phyloP scores from a whole-genome alignment of 805 yeast species.

The Hanseniaspora pseudoguilliermondii region DNA sequence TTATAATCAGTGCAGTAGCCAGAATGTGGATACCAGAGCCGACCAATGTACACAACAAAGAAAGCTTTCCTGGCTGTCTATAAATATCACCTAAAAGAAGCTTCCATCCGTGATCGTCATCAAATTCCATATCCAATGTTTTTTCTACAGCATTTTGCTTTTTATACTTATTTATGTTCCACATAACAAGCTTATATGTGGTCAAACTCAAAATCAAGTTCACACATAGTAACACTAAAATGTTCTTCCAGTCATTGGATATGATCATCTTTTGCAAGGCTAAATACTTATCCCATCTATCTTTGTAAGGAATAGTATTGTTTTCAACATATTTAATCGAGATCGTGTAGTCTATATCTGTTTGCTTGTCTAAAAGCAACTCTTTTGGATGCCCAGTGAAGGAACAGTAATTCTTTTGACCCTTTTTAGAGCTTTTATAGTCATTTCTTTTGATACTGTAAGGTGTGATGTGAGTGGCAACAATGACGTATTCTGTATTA shows the following conservation, averaged over 20 bases:
- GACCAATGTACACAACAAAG: conserved; percentile 63
- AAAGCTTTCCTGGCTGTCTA: conserved; percentile 60
- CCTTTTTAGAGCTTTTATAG: background rate
- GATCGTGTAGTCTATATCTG: conserved; percentile 67
- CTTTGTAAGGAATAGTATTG: conserved; percentile 72
- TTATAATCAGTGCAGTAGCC: conserved; percentile 59
- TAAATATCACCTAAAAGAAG: conserved; percentile 90
- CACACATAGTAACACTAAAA: conserved; percentile 70
- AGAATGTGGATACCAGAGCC: conserved; percentile 84
- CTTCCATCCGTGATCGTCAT: conserved; percentile 96
- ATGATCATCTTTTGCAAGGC: conserved; percentile 85
- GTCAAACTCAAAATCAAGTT: conserved; percentile 65
- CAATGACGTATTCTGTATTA: conserved; percentile 64
- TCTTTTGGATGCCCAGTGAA: conserved; percentile 31
- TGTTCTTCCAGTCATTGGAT: conserved; percentile 89
- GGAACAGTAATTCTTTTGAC: conserved; percentile 26
- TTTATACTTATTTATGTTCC: conserved; percentile 78
- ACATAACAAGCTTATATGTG: conserved; percentile 66
- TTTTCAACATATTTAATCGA: conserved; percentile 62
- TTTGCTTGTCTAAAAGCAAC: conserved; percentile 38
- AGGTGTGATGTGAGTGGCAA: conserved; percentile 75
- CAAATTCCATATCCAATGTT: conserved; percentile 53
- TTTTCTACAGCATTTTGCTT: conserved; percentile 51
- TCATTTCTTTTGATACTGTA: conserved; percentile 38
- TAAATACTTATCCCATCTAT: conserved; percentile 95